These are phyloP conservation scores for Pterocarpus macrocarpus DNA, from an alignment of 306 rosid genomes.

Conservation along the genomic window DNA sequence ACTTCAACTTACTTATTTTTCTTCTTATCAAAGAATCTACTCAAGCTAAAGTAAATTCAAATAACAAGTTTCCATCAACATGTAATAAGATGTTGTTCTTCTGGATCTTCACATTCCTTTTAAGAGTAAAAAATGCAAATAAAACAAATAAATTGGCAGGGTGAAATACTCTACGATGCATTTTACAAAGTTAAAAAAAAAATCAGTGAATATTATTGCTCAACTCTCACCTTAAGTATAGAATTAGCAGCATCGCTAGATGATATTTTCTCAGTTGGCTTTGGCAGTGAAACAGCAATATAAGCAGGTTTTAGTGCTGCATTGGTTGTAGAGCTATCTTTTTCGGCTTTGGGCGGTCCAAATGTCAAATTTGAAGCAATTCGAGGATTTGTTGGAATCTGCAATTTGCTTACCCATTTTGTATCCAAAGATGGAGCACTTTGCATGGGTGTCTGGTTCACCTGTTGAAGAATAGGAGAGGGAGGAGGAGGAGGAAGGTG, in stretches of 20 bases:
- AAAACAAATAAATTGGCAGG: conserved; percentile 26
- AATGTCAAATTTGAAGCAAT: conserved; percentile 79
- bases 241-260: conserved; percentile 80
- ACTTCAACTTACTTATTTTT: neutral
- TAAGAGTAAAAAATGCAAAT: conserved; percentile 11
- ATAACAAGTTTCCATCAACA: conserved; percentile 8
- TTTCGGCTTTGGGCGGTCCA: conserved; percentile 71
- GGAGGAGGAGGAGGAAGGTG: conserved; percentile 58
- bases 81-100: conserved; percentile 18
- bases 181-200: conserved; percentile 4
- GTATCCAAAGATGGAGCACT: conserved; percentile 70
- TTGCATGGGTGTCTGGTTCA: conserved; percentile 59
- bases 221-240: conserved; percentile 72
- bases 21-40: neutral
- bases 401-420: conserved; percentile 75
- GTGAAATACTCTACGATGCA: neutral
- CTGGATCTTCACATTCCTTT: conserved; percentile 16
- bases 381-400: conserved; percentile 98
- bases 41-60: conserved; percentile 32
- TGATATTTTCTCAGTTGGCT: conserved; percentile 63
- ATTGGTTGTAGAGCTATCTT: conserved; percentile 65
- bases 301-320: conserved; percentile 81
- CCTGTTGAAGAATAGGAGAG: conserved; percentile 67
- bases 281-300: conserved; percentile 79
- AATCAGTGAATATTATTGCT: conserved; percentile 30